Evolutionary conservation across 176 grass and related monocot species (phyloP).

Genomic region (Alloteropsis semialata): DNA sequence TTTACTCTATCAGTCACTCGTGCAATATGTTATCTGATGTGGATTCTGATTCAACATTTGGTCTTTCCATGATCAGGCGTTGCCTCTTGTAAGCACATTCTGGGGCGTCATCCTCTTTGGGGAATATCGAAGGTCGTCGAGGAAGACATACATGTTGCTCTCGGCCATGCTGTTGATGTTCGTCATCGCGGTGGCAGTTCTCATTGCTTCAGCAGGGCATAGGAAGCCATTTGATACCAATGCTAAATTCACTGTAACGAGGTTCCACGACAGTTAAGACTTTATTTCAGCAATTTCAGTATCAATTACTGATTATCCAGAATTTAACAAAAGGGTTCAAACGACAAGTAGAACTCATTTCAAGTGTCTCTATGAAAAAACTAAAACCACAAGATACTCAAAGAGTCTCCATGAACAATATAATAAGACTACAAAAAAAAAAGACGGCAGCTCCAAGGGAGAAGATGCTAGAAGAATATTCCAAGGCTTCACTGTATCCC

Average conservation of each 20-base stretch:
- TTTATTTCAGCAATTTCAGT: background rate
- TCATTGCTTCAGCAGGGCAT: constrained; percentile 61
- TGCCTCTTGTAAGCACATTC: constrained; percentile 46
- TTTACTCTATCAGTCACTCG: background rate
- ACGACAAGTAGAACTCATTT: background rate
- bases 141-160: constrained; percentile 47
- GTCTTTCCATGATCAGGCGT: constrained; percentile 2
- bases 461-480: background rate
- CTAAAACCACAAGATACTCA: background rate
- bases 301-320: background rate
- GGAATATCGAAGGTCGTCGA: constrained; percentile 41
- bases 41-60: no score
- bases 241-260: background rate
- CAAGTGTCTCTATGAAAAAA: background rate
- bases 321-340: background rate
- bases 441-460: background rate
- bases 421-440: background rate
- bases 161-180: constrained; percentile 55
- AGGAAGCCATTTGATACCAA: constrained; percentile 3
- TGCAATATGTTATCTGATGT: background rate
- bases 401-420: background rate
- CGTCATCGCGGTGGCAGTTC: constrained; percentile 35
- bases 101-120: constrained; percentile 42
- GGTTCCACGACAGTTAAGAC: background rate
- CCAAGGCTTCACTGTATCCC: constrained; percentile 10